Base-by-base conservation (phyloP, 148 eudicot species). In the Camellia sinensis region DNA sequence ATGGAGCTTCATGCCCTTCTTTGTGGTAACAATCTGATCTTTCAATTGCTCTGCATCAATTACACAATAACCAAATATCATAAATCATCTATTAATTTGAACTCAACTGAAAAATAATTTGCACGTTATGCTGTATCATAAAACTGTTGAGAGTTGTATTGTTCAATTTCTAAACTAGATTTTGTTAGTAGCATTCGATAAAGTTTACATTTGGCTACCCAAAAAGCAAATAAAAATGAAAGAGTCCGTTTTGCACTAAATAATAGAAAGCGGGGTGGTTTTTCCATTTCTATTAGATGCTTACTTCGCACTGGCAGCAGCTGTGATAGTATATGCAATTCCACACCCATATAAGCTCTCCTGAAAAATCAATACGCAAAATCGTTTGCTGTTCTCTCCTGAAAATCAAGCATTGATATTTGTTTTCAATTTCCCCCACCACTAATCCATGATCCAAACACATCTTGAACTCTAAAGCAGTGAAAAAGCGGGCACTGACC, bases 21-120 rank as follows among this genome's bases (percentile, higher is more conserved):
- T 61, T 68, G 67, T 78, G 88, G 73, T 81, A 79, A 74, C 84
- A 79, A 61, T 84, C 79, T 56, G 83, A 65, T 78, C 79, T 70
- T 67, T 82, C 67, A 52, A 84, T 81, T 57, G 84, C 21, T 78
- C 86, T 84, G 75, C 44, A 73, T 60, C 29, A 53, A 60, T 44
- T 46, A 45, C 17, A 37, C 4, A 61, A 17, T 5, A 0, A 81
- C 11, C 5, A 19, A 11, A 2, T 9, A 50, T 61, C 12, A 4
- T 10, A 18, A 45, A 70, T 46, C 29, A 70, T 70, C 71, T 8
- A 44, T 45, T 48, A 48, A 48, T 4, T 17, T 46, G 12, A 65
- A 63, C 62, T 50, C 7, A 5, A 46, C 12, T 8, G 57, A 54
- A 54, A 50, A 50, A 50, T 50, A 0, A 50, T 29, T 29, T 29